phyloP scores from a whole-genome alignment of 768 basidiomycete genomes.

The Boletus sensibilis region DNA sequence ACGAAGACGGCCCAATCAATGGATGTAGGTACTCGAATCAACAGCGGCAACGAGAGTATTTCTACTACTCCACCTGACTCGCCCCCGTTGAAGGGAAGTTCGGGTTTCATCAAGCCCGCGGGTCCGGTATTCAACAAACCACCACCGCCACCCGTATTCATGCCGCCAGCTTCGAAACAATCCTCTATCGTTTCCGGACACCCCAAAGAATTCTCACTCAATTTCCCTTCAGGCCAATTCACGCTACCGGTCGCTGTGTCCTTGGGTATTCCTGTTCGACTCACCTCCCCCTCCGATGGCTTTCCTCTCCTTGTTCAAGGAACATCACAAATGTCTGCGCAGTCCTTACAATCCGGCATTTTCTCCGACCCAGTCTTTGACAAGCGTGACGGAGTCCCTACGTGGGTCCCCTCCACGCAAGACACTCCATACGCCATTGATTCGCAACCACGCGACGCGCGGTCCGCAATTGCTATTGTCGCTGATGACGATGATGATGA shows the following conservation, averaged over 20 bases:
- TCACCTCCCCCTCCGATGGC: slow-evolving; percentile 28
- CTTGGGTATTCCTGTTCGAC: slow-evolving; percentile 41
- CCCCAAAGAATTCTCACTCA: slow-evolving; percentile 35
- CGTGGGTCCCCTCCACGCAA: slow-evolving; percentile 62
- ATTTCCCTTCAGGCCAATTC: slow-evolving; percentile 39
- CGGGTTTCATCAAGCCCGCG: slow-evolving; percentile 34
- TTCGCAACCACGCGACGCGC: slow-evolving; percentile 33
- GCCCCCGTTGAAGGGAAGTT: slow-evolving; percentile 37
- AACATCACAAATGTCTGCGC: slow-evolving; percentile 41
- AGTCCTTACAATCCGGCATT: slow-evolving; percentile 54
- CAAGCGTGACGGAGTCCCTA: slow-evolving; percentile 40
- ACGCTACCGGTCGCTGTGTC: slow-evolving; percentile 46
- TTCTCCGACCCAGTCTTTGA: slow-evolving; percentile 54
- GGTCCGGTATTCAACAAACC: slow-evolving; percentile 63
- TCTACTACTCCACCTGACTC: slow-evolving; percentile 61
- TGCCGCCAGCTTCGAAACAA: slow-evolving; percentile 24
- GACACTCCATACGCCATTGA: slow-evolving; percentile 51
- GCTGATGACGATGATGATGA: slow-evolving; percentile 55
- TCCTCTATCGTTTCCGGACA: slow-evolving; percentile 1
- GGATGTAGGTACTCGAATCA: slow-evolving; percentile 2
- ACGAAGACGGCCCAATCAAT: slow-evolving; percentile 16
- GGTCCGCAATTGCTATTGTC: neutral
- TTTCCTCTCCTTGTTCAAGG: slow-evolving; percentile 23
- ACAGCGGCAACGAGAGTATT: slow-evolving; percentile 35
- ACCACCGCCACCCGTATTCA: slow-evolving; percentile 29